Conservation (phyloP, 768 basidiomycete species). For the Tylopilus felleus region DNA sequence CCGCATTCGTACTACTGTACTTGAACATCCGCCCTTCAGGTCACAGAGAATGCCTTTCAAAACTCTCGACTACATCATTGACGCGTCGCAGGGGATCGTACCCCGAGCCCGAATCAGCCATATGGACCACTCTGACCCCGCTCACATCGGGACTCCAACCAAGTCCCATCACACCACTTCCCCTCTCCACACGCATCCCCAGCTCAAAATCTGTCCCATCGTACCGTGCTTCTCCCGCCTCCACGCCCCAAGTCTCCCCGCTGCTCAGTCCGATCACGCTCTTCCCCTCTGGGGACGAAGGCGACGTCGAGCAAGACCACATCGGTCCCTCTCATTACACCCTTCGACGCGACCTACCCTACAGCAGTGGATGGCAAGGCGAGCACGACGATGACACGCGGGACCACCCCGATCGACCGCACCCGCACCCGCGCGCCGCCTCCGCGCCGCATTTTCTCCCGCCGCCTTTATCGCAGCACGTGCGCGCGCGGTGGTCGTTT, state of each 20-base stretch:
- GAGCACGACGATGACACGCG: constrained; percentile 13
- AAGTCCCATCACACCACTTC: constrained; percentile 40
- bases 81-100: constrained; percentile 24
- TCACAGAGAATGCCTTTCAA: constrained; percentile 16
- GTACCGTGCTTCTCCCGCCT: constrained; percentile 36
- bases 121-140: constrained; percentile 43
- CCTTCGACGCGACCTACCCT: constrained; percentile 35
- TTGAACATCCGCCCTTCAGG: constrained; percentile 37
- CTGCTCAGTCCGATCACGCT: constrained; percentile 36
- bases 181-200: constrained; percentile 41
- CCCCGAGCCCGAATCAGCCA: constrained; percentile 36
- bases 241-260: constrained; percentile 41
- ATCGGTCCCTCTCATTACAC: constrained; percentile 52
- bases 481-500: constrained; percentile 27
- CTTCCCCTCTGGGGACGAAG: constrained; percentile 42
- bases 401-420: constrained; percentile 2
- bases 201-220: constrained; percentile 33
- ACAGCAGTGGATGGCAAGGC: constrained; percentile 32
- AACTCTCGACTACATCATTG: constrained; percentile 34
- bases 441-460: constrained; percentile 37
- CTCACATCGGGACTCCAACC: constrained; percentile 32
- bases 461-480: constrained; percentile 30
- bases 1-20: constrained; percentile 45
- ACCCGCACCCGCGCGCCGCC: neutral
- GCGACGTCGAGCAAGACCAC: constrained; percentile 39